Percentiles rank a stretch among this genome's conserved stretches.
phyloP scores from a whole-genome alignment of 129 eudicot species.

The Smallanthus sonchifolius region DNA sequence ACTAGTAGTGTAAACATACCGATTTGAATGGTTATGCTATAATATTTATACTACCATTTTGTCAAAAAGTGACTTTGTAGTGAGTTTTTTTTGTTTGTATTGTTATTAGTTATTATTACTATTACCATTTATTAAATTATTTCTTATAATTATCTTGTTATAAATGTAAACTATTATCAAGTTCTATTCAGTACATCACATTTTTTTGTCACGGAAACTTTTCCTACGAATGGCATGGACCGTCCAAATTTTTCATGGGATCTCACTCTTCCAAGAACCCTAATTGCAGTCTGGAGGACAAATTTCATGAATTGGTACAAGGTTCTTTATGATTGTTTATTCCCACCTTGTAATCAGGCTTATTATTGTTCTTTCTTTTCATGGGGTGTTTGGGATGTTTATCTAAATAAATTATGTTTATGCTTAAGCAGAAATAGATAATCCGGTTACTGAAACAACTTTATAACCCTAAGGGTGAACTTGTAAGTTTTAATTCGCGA shows the following conservation, averaged over 20 bases:
- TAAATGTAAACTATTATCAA: background rate
- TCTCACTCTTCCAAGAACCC: slow-evolving; percentile 32
- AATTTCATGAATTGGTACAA: slow-evolving; percentile 52
- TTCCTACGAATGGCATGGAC: slow-evolving; percentile 38
- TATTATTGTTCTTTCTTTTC: background rate
- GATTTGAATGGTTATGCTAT: slow-evolving; percentile 8
- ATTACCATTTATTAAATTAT: background rate
- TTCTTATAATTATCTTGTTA: background rate
- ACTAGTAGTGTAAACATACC: slow-evolving; percentile 9
- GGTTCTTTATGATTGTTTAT: slow-evolving; percentile 12
- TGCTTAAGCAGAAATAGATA: background rate
- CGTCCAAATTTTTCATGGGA: slow-evolving; percentile 35
- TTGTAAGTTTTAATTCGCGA: background rate
- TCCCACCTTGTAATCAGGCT: slow-evolving; percentile 10
- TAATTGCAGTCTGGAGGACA: slow-evolving; percentile 33
- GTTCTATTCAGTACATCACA: slow-evolving; percentile 1
- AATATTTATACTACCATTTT: background rate
- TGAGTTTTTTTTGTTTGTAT: background rate
- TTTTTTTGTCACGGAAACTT: slow-evolving; percentile 41
- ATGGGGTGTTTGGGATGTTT: background rate
- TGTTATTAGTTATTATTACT: background rate
- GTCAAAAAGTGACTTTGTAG: slow-evolving; percentile 1
- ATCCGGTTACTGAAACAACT: background rate
- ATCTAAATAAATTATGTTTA: background rate
- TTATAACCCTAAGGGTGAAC: background rate